Conservation (phyloP, 1,139 yeast species). For the Candida sanyaensis region DNA sequence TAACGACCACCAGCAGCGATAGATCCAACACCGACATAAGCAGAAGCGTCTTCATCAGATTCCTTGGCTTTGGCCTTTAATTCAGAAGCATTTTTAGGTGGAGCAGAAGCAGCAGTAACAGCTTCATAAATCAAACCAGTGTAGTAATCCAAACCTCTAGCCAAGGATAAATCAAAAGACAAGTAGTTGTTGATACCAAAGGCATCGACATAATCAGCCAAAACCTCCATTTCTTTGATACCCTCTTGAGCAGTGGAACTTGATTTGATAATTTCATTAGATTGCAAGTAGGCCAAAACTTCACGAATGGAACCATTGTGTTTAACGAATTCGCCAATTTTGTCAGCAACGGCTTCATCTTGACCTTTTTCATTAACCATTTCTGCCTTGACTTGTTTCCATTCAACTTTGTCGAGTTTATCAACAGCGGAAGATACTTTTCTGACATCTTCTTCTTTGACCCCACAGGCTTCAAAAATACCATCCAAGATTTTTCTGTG, state of each 20-base stretch:
- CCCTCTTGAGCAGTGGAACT: constrained; percentile 81
- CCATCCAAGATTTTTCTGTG: constrained; percentile 97
- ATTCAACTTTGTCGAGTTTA: constrained; percentile 90
- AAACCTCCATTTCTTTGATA: constrained; percentile 71
- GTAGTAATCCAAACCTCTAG: constrained; percentile 96
- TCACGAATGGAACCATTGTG: constrained; percentile 76
- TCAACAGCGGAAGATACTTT: constrained; percentile 94
- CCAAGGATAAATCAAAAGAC: constrained; percentile 89
- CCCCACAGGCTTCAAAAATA: constrained; percentile 93
- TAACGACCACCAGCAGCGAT: constrained; percentile 99
- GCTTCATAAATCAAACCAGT: constrained; percentile 97
- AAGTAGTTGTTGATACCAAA: constrained; percentile 64
- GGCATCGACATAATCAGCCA: constrained; percentile 79
- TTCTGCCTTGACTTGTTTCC: constrained; percentile 92
- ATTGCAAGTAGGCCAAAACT: constrained; percentile 56
- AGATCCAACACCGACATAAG: constrained; percentile 96
- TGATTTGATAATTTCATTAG: constrained; percentile 56
- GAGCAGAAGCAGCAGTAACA: constrained; percentile 92
- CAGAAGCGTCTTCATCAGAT: constrained; percentile 89
- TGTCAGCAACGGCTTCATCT: constrained; percentile 88
- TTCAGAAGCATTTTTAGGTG: constrained; percentile 77
- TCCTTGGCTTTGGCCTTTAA: constrained; percentile 54
- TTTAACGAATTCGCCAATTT: constrained; percentile 88
- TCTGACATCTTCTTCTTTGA: constrained; percentile 89
- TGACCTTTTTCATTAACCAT: constrained; percentile 90